phyloP scores from a whole-genome alignment of 257 asterid genomes.

The Nicotiana tabacum region DNA sequence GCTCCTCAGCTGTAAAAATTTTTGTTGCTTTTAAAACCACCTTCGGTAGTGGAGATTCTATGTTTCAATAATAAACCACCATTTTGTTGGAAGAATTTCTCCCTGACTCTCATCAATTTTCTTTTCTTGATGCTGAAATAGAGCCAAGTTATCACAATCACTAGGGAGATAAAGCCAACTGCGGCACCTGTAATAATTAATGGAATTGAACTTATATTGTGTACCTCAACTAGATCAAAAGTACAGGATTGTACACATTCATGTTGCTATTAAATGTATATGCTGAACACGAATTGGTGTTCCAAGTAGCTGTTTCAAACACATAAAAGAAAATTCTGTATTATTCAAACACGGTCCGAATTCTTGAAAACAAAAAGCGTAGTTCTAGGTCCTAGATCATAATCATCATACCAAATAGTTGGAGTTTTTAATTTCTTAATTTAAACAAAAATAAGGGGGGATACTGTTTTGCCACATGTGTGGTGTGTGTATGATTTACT shows the following conservation, averaged over 20 bases:
- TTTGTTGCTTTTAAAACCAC: slow-evolving; percentile 16
- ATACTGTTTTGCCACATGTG: neutral
- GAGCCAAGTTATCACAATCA: slow-evolving; percentile 12
- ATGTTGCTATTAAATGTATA: neutral
- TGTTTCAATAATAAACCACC: slow-evolving; percentile 35
- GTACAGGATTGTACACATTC: neutral
- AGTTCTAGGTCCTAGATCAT: neutral
- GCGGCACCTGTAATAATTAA: neutral
- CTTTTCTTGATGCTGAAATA: slow-evolving; percentile 23
- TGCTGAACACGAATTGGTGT: neutral
- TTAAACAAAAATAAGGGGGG: too few species aligned
- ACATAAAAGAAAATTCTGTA: neutral
- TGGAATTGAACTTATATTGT: neutral
- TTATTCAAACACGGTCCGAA: neutral
- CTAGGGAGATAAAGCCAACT: slow-evolving; percentile 13
- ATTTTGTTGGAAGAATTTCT: slow-evolving; percentile 34
- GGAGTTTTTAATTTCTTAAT: too few species aligned
- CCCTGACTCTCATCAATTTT: slow-evolving; percentile 23
- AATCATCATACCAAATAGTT: neutral
- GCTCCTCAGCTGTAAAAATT: slow-evolving; percentile 25
- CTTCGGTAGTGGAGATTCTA: slow-evolving; percentile 25
- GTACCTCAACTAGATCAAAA: neutral
- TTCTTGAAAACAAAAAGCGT: neutral
- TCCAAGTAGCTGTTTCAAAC: neutral
- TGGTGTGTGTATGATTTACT: neutral